Percentiles rank a stretch among this genome's conserved stretches.
Evolutionary conservation across 2,329 filamentous ascomycete species (phyloP).

Genomic region (Colletotrichum simmondsii): DNA sequence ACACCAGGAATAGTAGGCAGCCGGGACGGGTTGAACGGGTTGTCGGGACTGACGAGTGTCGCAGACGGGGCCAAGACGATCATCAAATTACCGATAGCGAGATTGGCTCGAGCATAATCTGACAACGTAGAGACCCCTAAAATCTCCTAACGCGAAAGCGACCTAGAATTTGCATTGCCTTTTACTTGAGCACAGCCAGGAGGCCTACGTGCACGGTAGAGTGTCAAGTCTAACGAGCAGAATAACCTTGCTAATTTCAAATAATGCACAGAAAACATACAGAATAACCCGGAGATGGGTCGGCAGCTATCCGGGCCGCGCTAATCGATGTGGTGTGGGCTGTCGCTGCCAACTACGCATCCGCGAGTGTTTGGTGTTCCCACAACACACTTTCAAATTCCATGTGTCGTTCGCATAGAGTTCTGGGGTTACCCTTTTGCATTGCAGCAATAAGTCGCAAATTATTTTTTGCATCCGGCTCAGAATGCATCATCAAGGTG

Average conservation of each 20-base stretch:
- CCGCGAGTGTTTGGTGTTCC: constrained; percentile 4
- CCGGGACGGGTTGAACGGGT: not conserved
- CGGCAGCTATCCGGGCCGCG: constrained; percentile 3
- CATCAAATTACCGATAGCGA: constrained; percentile 21
- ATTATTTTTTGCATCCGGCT: not conserved
- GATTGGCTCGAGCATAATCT: not conserved
- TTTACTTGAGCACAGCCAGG: not conserved
- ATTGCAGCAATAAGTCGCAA: not conserved
- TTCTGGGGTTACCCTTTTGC: not conserved
- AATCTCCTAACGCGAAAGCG: constrained; percentile 7
- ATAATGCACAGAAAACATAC: not conserved
- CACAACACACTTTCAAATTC: not conserved
- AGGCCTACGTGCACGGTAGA: not conserved
- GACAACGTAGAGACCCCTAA: not conserved
- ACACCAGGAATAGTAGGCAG: not conserved
- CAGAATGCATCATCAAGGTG: not conserved
- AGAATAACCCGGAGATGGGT: not conserved
- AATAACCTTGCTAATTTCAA: not conserved
- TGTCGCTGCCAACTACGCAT: not conserved
- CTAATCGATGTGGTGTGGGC: not conserved
- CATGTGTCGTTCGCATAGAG: constrained; percentile 2
- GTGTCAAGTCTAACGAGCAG: not conserved
- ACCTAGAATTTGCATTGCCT: not conserved
- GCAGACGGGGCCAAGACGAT: not conserved
- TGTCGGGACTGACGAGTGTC: not conserved